phyloP scores from a whole-genome alignment of 352 stramenopile genomes.

The Phytopythium mirpurense region DNA sequence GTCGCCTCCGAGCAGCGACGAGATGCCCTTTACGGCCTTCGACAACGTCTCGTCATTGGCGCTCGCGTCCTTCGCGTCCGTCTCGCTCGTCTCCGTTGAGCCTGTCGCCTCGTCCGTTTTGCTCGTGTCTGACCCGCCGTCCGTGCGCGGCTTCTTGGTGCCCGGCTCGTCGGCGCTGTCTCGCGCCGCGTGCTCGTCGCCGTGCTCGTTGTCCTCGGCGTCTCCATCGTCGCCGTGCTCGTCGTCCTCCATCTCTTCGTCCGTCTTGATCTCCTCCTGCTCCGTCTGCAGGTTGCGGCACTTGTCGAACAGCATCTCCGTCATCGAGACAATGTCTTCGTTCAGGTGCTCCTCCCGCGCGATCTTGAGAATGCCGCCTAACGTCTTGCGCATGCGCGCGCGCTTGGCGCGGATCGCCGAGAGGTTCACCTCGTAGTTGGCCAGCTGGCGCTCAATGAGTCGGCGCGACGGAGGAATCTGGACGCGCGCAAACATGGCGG shows the following conservation, averaged over 20 bases:
- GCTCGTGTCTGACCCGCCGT: slow-evolving; percentile 7
- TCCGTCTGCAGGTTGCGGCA: slow-evolving; percentile 45
- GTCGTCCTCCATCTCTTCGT: slow-evolving; percentile 20
- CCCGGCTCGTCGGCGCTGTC: slow-evolving; percentile 23
- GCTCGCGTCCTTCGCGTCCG: not conserved
- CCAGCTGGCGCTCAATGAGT: slow-evolving; percentile 66
- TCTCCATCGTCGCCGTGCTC: slow-evolving; percentile 8
- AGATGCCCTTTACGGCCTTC: slow-evolving; percentile 29
- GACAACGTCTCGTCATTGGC: slow-evolving; percentile 7
- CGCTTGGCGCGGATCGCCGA: slow-evolving; percentile 42
- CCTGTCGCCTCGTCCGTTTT: slow-evolving; percentile 1
- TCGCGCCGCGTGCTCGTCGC: too few species aligned
- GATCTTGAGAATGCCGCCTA: slow-evolving; percentile 54
- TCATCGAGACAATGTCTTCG: slow-evolving; percentile 45
- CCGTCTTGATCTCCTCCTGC: slow-evolving; percentile 32
- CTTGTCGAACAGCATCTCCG: slow-evolving; percentile 46
- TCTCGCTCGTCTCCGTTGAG: slow-evolving; percentile 2
- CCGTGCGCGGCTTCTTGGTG: slow-evolving; percentile 30
- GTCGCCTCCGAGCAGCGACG: slow-evolving; percentile 20
- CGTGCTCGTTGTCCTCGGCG: slow-evolving; percentile 19
- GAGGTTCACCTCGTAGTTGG: slow-evolving; percentile 60
- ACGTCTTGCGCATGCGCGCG: slow-evolving; percentile 37
- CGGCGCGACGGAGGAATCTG: slow-evolving; percentile 61
- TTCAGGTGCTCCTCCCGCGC: slow-evolving; percentile 52
- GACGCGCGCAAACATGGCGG: slow-evolving; percentile 40